Evolutionary conservation across 495 filamentous ascomycete species (phyloP), one percentile per base, ranked within the genome.

Genomic region (Penicillium soppii): DNA sequence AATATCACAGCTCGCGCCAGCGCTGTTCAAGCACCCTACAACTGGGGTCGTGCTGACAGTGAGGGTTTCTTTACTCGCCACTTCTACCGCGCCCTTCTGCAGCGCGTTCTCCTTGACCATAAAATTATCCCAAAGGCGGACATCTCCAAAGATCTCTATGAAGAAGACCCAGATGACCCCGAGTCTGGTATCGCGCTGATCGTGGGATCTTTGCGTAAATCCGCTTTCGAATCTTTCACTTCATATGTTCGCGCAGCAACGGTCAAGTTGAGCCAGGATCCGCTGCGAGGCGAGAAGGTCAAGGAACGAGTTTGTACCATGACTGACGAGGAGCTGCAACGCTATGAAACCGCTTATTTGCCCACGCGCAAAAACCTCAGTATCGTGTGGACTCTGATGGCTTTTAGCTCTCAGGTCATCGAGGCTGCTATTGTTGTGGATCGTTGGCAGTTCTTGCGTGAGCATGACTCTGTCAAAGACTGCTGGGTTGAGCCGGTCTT

Each of bases 1-100:
- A 97, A 98, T 64, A 96, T 98, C 61, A 98, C 94, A 0, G 91
- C 94, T 0, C 80, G 95, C 21, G 94, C 95, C 82, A 95, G 97
- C 94, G 92, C 91, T 26, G 88, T 92, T 12, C 94, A 98, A 71
- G 94, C 94, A 1, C 91, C 92, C 0, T 78, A 86, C 22, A 97
- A 97, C 65, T 98, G 94, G 94, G 89, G 86, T 7, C 67, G 72
- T 12, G 74, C 76, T 17, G 90, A 95, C 37, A 94, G 88, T 65
- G 88, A 91, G 23, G 72, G 71, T 2, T 97, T 97, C 72, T 97
- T 97, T 72, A 94, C 85, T 1, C 80, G 94, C 5, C 94, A 98
- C 62, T 96, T 91, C 70, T 98, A 90, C 72, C 88, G 94, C 20
- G 89, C 91, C 1, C 79, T 98, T 2, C 74, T 97, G 13, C 95